These are phyloP conservation scores for Turritis glabra DNA, from an alignment of 345 rosid genomes.

Conservation along the genomic window DNA sequence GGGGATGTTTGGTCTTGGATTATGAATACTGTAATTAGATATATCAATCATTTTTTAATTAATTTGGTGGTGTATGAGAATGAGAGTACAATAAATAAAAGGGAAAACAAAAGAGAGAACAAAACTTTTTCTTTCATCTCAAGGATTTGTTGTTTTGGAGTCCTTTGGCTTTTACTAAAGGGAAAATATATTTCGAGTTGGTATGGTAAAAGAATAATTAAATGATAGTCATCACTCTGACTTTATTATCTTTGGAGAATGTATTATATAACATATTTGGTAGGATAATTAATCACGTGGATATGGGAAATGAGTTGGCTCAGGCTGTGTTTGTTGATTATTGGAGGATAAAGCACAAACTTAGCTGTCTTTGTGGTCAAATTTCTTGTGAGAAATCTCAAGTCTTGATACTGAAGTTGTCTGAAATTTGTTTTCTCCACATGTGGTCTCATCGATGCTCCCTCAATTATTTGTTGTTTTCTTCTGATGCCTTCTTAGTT, in stretches of 20 bases:
- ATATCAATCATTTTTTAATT: slow-evolving; percentile 40
- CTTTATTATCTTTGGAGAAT: neutral
- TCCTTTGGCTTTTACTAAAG: slow-evolving; percentile 19
- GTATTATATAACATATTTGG: neutral
- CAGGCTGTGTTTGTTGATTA: slow-evolving; percentile 27
- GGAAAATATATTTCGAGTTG: slow-evolving; percentile 26
- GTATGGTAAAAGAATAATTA: slow-evolving; percentile 16
- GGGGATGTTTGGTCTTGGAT: slow-evolving; percentile 23
- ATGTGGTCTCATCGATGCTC: neutral
- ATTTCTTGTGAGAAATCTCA: neutral
- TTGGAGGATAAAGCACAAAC: slow-evolving; percentile 24
- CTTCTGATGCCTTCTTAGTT: neutral
- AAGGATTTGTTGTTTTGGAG: neutral
- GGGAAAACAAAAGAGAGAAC: neutral
- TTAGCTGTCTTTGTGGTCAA: slow-evolving; percentile 34
- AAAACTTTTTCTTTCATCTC: slow-evolving; percentile 23
- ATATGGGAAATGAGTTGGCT: slow-evolving; percentile 27
- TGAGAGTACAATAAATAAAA: slow-evolving; percentile 32
- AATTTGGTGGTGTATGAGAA: slow-evolving; percentile 40
- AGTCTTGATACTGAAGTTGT: neutral
- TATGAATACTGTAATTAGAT: slow-evolving; percentile 42
- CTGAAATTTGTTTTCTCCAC: neutral
- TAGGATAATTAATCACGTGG: slow-evolving; percentile 23
- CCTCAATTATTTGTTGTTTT: neutral
- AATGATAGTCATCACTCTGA: neutral